A percentile compares a stretch with the other conserved stretches of the same genome.
These are phyloP conservation scores for Cryptococcus sp. DNA, from an alignment of 1,284 basidiomycete genomes.

Conservation along the genomic window DNA sequence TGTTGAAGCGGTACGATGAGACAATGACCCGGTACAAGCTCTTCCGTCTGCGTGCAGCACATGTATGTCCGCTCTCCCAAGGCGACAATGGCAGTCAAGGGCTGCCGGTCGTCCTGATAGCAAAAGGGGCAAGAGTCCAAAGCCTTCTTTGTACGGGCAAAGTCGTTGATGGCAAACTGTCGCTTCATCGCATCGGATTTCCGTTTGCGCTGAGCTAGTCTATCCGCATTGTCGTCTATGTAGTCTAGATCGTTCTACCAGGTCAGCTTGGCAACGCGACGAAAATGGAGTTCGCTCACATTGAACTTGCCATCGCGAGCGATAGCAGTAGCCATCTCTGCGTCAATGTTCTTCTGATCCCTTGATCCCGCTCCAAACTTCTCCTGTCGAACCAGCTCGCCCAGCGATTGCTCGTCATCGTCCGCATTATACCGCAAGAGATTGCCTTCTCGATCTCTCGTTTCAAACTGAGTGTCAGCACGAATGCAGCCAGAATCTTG, in stretches of 20 bases:
- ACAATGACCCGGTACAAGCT: slow-evolving; percentile 82
- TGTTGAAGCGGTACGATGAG: slow-evolving; percentile 95
- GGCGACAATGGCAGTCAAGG: slow-evolving; percentile 78
- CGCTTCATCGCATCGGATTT: slow-evolving; percentile 92
- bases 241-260: slow-evolving; percentile 77
- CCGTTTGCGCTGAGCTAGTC: slow-evolving; percentile 86
- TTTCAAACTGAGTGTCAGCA: slow-evolving; percentile 59
- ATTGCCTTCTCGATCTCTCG: slow-evolving; percentile 84
- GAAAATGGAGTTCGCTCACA: slow-evolving; percentile 48
- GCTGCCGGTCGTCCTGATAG: slow-evolving; percentile 79
- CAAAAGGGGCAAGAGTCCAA: slow-evolving; percentile 82
- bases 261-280: background rate
- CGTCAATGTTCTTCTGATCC: slow-evolving; percentile 87
- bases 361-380: slow-evolving; percentile 77
- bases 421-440: slow-evolving; percentile 76
- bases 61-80: slow-evolving; percentile 87
- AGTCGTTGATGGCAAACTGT: slow-evolving; percentile 95
- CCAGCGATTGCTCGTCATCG: slow-evolving; percentile 77
- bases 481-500: background rate
- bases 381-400: slow-evolving; percentile 90
- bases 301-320: slow-evolving; percentile 80
- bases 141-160: slow-evolving; percentile 86
- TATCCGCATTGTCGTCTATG: slow-evolving; percentile 93
- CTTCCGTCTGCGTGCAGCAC: slow-evolving; percentile 77
- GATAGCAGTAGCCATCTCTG: slow-evolving; percentile 80